Base-by-base conservation (phyloP, 441 rosid species). In the Gossypium schwendimanii region DNA sequence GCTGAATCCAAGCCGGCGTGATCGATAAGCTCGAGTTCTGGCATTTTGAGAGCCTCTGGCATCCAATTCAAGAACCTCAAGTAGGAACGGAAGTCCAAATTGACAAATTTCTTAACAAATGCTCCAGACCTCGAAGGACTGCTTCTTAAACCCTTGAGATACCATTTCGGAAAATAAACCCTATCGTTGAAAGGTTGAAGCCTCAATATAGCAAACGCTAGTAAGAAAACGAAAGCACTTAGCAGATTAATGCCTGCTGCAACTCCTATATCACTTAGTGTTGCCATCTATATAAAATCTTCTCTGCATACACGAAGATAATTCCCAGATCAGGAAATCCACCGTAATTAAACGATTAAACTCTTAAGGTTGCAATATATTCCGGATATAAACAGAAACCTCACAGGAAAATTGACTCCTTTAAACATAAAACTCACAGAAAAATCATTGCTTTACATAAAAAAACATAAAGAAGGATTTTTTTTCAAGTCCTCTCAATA, bases 1-100 rank as follows among this genome's bases (percentile, higher is more conserved):
- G 86, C 99, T 49, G 98, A 96, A 77, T 96, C 98, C 85, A 96
- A 82, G 39, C 99, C 99, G 0, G 99, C 99, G 77, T 96, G 99
- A 6, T 93, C 98, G 64, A 96, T 90, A 63, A 96, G 97, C 79
- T 93, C 98, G 62, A 83, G 88, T 83, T 96, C 99, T 0, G 99
- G 98, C 99, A 96, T 96, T 80, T 81, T 90, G 18, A 96, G 85
- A 0, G 99, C 97, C 12, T 76, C 94, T 7, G 97, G 97, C 93
- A 96, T 89, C 99, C 98, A 96, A 80, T 88, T 81, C 78, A 96
- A 82, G 82, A 96, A 96, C 80, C 71, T 83, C 52, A 89, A 6
- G 79, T 96, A 93, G 0, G 98, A 81, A 66, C 90, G 79, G 39
- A 75, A 83, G 70, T 96, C 97, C 75, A 96, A 69, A 73, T 96